Evolutionary conservation across 1,284 basidiomycete genomes (phyloP).

Genomic region (Exsudoporus floridanus): DNA sequence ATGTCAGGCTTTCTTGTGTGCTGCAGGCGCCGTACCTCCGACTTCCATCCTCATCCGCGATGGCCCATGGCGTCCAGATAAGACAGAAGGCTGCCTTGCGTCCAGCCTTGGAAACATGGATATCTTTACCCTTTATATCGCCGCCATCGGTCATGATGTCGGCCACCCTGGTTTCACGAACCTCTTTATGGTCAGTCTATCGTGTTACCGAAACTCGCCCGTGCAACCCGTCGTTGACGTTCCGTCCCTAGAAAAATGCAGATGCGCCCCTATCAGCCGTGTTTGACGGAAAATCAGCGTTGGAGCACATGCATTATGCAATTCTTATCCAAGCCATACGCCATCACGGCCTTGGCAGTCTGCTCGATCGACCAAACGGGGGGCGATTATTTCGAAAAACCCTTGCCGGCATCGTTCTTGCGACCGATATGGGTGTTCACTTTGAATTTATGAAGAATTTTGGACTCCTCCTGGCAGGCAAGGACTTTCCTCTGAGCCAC

Average conservation of each 20-base stretch:
- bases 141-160: slow-evolving; percentile 93
- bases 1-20: slow-evolving; percentile 77
- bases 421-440: slow-evolving; percentile 93
- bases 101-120: slow-evolving; percentile 63
- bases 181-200: slow-evolving; percentile 77
- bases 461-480: slow-evolving; percentile 43
- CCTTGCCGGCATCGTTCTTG: slow-evolving; percentile 77
- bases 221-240: slow-evolving; percentile 11
- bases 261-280: slow-evolving; percentile 83
- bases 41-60: slow-evolving; percentile 51
- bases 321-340: slow-evolving; percentile 82
- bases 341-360: slow-evolving; percentile 69
- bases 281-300: slow-evolving; percentile 84
- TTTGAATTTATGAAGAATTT: slow-evolving; percentile 79
- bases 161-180: slow-evolving; percentile 93
- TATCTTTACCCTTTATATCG: slow-evolving; percentile 80
- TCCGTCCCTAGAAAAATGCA: slow-evolving; percentile 76
- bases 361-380: slow-evolving; percentile 55
- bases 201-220: background rate
- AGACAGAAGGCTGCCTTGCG: slow-evolving; percentile 46
- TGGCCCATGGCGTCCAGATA: slow-evolving; percentile 50
- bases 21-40: slow-evolving; percentile 78
- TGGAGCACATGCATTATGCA: slow-evolving; percentile 92
- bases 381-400: slow-evolving; percentile 67
- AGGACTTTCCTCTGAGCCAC: slow-evolving; percentile 41